Conservation (phyloP, 805 yeast species). For the Cyberlindnera subsufficiens region DNA sequence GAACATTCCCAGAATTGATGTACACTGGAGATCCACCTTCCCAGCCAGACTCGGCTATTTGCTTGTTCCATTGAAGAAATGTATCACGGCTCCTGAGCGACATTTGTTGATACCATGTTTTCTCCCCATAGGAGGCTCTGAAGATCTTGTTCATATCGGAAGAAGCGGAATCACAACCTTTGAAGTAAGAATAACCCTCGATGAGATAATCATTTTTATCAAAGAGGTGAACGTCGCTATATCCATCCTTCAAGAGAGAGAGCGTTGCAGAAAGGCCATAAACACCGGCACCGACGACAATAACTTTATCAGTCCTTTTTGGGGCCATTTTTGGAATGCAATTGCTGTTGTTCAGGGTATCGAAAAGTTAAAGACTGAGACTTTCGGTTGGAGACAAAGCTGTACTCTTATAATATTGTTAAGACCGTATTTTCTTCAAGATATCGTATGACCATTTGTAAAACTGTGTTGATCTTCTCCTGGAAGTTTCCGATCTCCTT, state of each 20-base stretch:
- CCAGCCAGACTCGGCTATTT: slow-evolving; percentile 18
- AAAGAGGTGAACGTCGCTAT: slow-evolving; percentile 29
- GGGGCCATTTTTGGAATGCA: slow-evolving; percentile 1
- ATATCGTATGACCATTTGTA: too few species aligned
- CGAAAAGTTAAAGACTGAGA: not conserved
- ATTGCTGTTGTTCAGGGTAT: not conserved
- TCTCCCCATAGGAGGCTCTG: slow-evolving; percentile 33
- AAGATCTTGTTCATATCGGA: slow-evolving; percentile 35
- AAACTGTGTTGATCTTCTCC: too few species aligned
- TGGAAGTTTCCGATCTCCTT: too few species aligned
- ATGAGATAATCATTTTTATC: slow-evolving; percentile 29
- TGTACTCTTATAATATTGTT: too few species aligned
- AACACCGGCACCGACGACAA: slow-evolving; percentile 50
- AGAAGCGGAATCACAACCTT: slow-evolving; percentile 36
- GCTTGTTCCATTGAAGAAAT: slow-evolving; percentile 22
- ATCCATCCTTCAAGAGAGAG: slow-evolving; percentile 33
- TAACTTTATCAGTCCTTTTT: slow-evolving; percentile 21
- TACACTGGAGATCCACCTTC: slow-evolving; percentile 23
- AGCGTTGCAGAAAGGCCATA: slow-evolving; percentile 47
- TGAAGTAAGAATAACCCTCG: slow-evolving; percentile 25
- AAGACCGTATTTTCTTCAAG: too few species aligned
- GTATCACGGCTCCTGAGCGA: slow-evolving; percentile 17
- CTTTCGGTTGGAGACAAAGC: not conserved
- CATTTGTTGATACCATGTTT: slow-evolving; percentile 27
- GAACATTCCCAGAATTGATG: slow-evolving; percentile 22